phyloP scores from a whole-genome alignment of 2,329 filamentous ascomycete species.

The Tolypocladium cylindrosporum region DNA sequence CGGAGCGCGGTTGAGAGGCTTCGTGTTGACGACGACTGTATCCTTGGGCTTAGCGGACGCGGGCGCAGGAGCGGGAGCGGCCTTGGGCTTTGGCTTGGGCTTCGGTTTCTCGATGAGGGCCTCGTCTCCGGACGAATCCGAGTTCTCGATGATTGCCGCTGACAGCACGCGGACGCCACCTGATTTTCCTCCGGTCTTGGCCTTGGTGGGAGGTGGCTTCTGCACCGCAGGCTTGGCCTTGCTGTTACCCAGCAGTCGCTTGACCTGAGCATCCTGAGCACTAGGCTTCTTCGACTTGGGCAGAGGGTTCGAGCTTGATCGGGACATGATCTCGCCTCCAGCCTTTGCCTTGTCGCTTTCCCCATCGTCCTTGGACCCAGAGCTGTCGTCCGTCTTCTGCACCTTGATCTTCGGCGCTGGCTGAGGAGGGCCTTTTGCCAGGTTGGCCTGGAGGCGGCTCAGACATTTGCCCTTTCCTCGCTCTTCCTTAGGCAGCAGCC shows the following conservation, averaged over 20 bases:
- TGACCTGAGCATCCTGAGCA: constrained; percentile 44
- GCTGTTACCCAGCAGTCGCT: constrained; percentile 35
- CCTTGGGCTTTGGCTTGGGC: constrained; percentile 14
- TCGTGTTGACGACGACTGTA: constrained; percentile 20
- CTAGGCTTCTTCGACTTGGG: constrained; percentile 47
- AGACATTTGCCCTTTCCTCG: constrained; percentile 48
- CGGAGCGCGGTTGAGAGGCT: constrained; percentile 21
- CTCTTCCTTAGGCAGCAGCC: constrained; percentile 46
- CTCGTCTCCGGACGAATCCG: constrained; percentile 43
- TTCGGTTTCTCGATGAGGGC: constrained; percentile 22
- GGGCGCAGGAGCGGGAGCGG: background rate
- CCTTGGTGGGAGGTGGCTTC: constrained; percentile 32
- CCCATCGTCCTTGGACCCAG: constrained; percentile 27
- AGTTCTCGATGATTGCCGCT: constrained; percentile 46
- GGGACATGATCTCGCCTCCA: constrained; percentile 33
- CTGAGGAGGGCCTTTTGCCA: constrained; percentile 41
- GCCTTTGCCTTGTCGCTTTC: constrained; percentile 19
- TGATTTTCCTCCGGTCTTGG: constrained; percentile 20
- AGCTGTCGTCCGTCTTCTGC: constrained; percentile 39
- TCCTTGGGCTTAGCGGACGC: constrained; percentile 14
- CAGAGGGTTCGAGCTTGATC: constrained; percentile 41
- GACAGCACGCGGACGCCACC: constrained; percentile 39
- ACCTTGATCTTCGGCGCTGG: constrained; percentile 39
- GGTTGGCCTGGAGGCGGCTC: constrained; percentile 49
- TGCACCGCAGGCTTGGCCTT: constrained; percentile 21